Evolutionary conservation across 2,329 filamentous ascomycete genomes (phyloP).

Genomic region (Ascosphaera acerosa): DNA sequence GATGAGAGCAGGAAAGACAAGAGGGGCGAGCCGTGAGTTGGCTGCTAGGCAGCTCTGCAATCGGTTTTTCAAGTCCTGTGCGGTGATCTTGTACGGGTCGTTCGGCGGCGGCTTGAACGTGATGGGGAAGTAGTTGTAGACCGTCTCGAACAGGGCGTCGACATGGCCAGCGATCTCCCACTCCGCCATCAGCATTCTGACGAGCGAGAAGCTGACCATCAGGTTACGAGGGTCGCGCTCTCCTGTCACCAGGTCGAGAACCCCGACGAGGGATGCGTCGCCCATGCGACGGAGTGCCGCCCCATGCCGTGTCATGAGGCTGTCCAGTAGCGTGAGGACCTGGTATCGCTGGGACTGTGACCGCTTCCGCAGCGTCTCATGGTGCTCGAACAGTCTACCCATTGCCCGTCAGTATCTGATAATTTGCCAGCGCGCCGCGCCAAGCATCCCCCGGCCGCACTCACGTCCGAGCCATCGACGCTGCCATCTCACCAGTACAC

Average conservation of each 20-base stretch:
- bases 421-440: too few species aligned
- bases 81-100: constrained; percentile 43
- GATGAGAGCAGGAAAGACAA: constrained; percentile 38
- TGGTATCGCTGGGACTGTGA: constrained; percentile 39
- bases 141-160: constrained; percentile 39
- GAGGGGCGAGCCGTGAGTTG: constrained; percentile 36
- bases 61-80: constrained; percentile 39
- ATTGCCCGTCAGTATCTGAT: too few species aligned
- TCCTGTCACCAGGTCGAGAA: constrained; percentile 38
- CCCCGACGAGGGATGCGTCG: constrained; percentile 32
- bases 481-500: constrained; percentile 31
- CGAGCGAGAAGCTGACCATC: constrained; percentile 43
- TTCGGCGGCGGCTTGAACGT: constrained; percentile 44
- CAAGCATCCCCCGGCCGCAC: constrained; percentile 8
- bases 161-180: constrained; percentile 37
- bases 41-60: constrained; percentile 38
- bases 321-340: constrained; percentile 35
- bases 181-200: constrained; percentile 40
- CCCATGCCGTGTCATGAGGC: constrained; percentile 35
- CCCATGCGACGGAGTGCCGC: constrained; percentile 30
- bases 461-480: constrained; percentile 27
- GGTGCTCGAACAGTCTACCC: constrained; percentile 25
- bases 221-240: constrained; percentile 45
- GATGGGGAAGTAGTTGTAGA: constrained; percentile 49
- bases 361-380: constrained; percentile 32